A percentile compares a stretch with the other conserved stretches of the same genome.
phyloP scores from a whole-genome alignment of 768 basidiomycete genomes.

The Mycena maculata region DNA sequence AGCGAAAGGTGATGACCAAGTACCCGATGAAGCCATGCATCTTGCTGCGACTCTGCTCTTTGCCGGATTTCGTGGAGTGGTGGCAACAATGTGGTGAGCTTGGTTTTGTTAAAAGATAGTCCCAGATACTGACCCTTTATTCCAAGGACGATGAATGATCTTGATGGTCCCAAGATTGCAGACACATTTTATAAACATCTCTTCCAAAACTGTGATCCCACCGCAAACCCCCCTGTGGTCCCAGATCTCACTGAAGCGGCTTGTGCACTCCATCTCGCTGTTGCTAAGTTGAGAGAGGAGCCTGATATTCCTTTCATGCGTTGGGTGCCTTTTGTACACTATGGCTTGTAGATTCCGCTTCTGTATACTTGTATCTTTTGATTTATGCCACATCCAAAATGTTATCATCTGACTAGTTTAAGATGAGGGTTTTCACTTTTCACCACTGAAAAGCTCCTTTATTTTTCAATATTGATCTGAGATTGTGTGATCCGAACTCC shows the following conservation, averaged over 20 bases:
- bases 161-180: background rate
- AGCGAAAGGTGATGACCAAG: background rate
- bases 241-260: background rate
- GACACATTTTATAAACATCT: background rate
- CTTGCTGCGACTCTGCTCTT: background rate
- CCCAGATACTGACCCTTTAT: too few relatives aligned
- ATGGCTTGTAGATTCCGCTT: background rate
- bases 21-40: background rate
- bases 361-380: too few relatives aligned
- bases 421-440: too few relatives aligned
- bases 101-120: too few relatives aligned
- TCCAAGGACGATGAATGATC: too few relatives aligned
- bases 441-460: too few relatives aligned
- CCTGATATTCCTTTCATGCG: background rate
- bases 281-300: background rate
- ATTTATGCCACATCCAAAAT: too few relatives aligned
- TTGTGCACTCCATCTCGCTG: background rate
- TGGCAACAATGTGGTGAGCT: background rate
- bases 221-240: background rate
- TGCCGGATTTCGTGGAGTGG: background rate
- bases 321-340: background rate
- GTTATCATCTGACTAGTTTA: too few relatives aligned
- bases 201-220: background rate
- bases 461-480: too few relatives aligned
- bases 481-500: too few relatives aligned